Evolutionary conservation across 768 basidiomycete genomes (phyloP).

Genomic region (Leucocoprinus birnbaumii): DNA sequence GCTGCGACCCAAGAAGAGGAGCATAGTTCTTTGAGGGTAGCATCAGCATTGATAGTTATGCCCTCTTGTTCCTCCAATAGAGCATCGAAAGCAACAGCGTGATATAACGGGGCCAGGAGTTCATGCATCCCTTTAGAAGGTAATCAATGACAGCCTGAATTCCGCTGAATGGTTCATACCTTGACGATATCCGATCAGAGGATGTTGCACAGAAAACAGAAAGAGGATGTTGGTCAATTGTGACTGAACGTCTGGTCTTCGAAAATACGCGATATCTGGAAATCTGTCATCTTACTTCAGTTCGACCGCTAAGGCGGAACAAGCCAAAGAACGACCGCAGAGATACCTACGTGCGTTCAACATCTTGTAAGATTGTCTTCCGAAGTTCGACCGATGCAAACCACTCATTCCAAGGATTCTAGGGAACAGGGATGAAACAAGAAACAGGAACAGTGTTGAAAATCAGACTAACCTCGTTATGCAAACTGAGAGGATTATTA

Average conservation of each 20-base stretch:
- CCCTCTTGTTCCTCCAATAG: constrained; percentile 32
- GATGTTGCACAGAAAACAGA: constrained; percentile 74
- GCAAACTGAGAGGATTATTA: constrained; percentile 81
- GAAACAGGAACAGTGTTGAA: no score
- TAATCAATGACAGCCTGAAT: neutral
- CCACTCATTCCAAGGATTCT: constrained; percentile 97
- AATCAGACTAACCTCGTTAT: constrained; percentile 56
- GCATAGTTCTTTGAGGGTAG: constrained; percentile 55
- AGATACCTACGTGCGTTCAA: constrained; percentile 84
- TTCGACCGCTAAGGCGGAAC: constrained; percentile 2
- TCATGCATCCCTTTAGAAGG: constrained; percentile 86
- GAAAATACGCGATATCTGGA: constrained; percentile 94
- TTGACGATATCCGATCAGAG: constrained; percentile 90
- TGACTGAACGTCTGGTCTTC: constrained; percentile 66
- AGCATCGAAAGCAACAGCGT: constrained; percentile 83
- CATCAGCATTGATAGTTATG: constrained; percentile 21
- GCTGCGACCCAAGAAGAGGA: constrained; percentile 71
- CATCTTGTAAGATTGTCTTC: constrained; percentile 89
- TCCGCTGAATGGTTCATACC: constrained; percentile 26
- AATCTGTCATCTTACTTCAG: constrained; percentile 51
- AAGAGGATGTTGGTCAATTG: constrained; percentile 87
- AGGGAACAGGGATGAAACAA: neutral
- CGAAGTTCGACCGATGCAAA: constrained; percentile 87
- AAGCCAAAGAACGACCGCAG: neutral
- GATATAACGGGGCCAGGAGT: constrained; percentile 83